Evolutionary conservation across 164 flowering plant genomes (phyloP), one percentile per base, ranked within the genome.

Genomic region (Magnolia changhungtana): DNA sequence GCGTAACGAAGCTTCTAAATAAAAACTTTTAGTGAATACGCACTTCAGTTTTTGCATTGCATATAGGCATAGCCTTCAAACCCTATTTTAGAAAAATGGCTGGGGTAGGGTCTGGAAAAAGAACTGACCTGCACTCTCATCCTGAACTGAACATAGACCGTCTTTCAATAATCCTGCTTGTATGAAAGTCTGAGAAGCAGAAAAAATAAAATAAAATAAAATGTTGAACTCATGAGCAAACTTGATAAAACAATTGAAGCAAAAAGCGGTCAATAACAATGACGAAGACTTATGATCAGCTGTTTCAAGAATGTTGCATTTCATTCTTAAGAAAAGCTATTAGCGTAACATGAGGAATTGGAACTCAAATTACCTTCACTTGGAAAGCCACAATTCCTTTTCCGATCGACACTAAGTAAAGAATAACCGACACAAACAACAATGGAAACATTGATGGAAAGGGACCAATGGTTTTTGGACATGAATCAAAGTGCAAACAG

Each of bases 101-200:
- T 16, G 0, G 71, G 19, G 19, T 14, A 6, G 50, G 45, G 49
- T 24, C 20, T 29, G 63, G 64, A 27, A 18, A n/a, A 72, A 66
- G 72, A 61, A 69, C 74, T 81, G 61, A 92, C 98, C 98, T 82
- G 97, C 96, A 87, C 96, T 95, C 84, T 95, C 98, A 83, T 95
- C 98, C 83, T 95, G 98, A 75, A 95, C 98, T 51, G 96, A 87
- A 76, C 98, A 95, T 13, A 89, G 76, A 74, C 98, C 98, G 78
- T 90, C 83, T 86, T 85, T 89, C 63, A 95, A 86, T 74, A 95
- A 83, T 72, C 97, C 94, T 78, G 89, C 91, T 87, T 87, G 95
- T 67, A 95, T 87, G 78, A 92, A 85, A 79, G 20, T 78, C 98
- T 92, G 72, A 51, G 31, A 3, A 37, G 45, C 45, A 66, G 24